Conservation (phyloP, 495 filamentous ascomycete species). For the Thermochaetoides thermophila region DNA sequence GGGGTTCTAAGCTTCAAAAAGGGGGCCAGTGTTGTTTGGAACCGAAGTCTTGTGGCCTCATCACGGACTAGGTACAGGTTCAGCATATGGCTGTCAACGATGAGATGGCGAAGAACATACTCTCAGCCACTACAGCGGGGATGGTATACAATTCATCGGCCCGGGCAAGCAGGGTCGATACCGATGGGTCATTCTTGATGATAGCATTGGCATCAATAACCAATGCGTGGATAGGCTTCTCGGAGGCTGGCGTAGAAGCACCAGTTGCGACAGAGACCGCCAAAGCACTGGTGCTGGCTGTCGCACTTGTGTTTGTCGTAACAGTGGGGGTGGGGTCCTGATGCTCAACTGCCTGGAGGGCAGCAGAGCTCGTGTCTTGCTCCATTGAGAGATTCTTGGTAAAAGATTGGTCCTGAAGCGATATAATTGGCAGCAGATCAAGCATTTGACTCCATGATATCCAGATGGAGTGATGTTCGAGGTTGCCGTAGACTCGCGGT, state of each 20-base stretch:
- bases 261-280: no score
- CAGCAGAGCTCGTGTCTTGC: neutral
- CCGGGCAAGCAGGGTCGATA: slow-evolving; percentile 61
- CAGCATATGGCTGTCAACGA: neutral
- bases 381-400: no score
- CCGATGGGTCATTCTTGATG: slow-evolving; percentile 70
- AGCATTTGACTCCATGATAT: neutral
- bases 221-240: slow-evolving; percentile 65
- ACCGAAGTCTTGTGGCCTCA: slow-evolving; percentile 57
- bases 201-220: slow-evolving; percentile 86
- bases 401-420: no score
- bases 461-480: neutral
- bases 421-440: no score
- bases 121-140: slow-evolving; percentile 75
- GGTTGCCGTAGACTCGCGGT: no score
- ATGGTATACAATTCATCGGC: slow-evolving; percentile 71
- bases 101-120: slow-evolving; percentile 26
- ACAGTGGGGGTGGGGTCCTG: slow-evolving; percentile 16
- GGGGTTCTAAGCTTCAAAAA: slow-evolving; percentile 70
- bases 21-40: slow-evolving; percentile 69
- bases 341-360: no score
- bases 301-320: neutral
- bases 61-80: slow-evolving; percentile 35
- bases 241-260: slow-evolving; percentile 2
- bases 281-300: slow-evolving; percentile 1